phyloP scores from a whole-genome alignment of 1,284 basidiomycete genomes.

The Chiua sp. region DNA sequence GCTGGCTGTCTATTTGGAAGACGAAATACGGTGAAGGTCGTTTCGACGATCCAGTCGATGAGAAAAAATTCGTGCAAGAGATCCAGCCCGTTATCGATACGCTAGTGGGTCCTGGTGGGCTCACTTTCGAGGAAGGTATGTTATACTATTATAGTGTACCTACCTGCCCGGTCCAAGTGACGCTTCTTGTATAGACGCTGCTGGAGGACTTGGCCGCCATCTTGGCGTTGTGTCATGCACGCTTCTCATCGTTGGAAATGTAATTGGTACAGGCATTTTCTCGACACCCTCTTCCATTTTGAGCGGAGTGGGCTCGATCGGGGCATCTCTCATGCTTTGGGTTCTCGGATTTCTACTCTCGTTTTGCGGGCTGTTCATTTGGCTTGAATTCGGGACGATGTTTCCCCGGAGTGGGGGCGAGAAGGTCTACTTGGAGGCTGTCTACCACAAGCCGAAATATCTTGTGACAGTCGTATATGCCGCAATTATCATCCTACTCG shows the following conservation, averaged over 20 bases:
- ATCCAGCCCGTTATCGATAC: not conserved
- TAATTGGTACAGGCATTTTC: constrained; percentile 69
- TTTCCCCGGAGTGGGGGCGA: constrained; percentile 61
- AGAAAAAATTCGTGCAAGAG: not conserved
- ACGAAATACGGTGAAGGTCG: not conserved
- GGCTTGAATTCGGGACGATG: constrained; percentile 62
- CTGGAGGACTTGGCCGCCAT: constrained; percentile 52
- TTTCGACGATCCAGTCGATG: not conserved
- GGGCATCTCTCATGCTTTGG: constrained; percentile 62
- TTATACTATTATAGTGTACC: not conserved
- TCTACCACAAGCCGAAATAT: constrained; percentile 51
- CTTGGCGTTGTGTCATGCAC: constrained; percentile 56
- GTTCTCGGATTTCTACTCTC: constrained; percentile 59
- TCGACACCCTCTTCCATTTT: constrained; percentile 66
- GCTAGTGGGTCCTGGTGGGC: constrained; percentile 26
- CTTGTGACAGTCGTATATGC: constrained; percentile 55
- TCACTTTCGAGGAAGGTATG: constrained; percentile 31
- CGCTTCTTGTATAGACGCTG: not conserved
- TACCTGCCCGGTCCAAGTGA: too few species aligned
- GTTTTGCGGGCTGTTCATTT: constrained; percentile 57
- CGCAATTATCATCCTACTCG: constrained; percentile 52
- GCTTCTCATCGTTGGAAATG: constrained; percentile 53
- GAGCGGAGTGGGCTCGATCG: constrained; percentile 52
- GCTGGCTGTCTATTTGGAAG: constrained; percentile 5
- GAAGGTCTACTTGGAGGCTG: constrained; percentile 58